These are phyloP conservation scores for Heritiera littoralis DNA, from an alignment of 345 rosid species.

Conservation along the genomic window DNA sequence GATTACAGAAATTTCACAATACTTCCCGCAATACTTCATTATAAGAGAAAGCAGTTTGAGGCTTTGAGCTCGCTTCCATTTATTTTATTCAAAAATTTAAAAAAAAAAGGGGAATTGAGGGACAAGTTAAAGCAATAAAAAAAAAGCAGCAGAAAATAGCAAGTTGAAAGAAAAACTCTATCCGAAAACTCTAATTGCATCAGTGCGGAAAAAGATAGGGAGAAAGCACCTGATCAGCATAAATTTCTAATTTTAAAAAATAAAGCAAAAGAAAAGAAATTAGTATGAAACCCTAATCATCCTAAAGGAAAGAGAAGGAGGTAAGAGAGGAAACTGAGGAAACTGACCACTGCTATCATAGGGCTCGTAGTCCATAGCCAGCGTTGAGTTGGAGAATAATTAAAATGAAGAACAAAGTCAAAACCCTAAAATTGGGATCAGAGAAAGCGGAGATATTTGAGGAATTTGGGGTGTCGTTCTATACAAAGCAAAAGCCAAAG, in stretches of 20 bases:
- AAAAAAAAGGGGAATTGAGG: not conserved
- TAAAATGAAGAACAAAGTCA: not conserved
- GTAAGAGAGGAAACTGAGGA: conserved; percentile 35
- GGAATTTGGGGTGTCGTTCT: not conserved
- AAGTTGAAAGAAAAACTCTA: conserved; percentile 1
- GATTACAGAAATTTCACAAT: not conserved
- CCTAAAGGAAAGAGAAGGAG: conserved; percentile 12
- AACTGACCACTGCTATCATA: conserved; percentile 81
- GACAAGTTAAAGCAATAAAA: not conserved
- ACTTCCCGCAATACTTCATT: not conserved
- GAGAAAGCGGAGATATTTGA: not conserved
- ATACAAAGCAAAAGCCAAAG: not conserved
- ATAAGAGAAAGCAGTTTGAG: not conserved
- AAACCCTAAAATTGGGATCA: conserved; percentile 6
- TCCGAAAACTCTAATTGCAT: not conserved
- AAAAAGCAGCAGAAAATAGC: not conserved
- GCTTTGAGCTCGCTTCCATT: not conserved
- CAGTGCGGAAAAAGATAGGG: not conserved
- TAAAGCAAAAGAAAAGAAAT: conserved; percentile 14
- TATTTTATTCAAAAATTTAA: not conserved
- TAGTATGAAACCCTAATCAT: conserved; percentile 10
- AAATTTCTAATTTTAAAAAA: not conserved
- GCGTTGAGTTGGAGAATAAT: conserved; percentile 16
- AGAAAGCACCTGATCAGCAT: not conserved
- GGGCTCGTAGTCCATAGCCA: conserved; percentile 71